Conservation (phyloP, 495 filamentous ascomycete species). For the Rhizodiscina lignyota region DNA sequence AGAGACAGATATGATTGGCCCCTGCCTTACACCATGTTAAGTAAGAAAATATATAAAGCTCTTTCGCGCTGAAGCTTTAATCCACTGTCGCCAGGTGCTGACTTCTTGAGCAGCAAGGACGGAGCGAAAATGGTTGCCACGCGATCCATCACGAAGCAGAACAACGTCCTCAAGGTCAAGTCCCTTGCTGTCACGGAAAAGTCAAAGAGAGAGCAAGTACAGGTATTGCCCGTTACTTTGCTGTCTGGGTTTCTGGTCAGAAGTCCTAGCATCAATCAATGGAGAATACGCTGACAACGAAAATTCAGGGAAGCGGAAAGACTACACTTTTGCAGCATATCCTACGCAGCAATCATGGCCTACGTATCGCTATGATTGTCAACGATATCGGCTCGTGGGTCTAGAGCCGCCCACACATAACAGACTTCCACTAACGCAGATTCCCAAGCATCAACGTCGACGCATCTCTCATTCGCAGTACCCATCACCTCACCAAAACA, state of each 20-base stretch:
- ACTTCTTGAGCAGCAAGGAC: slow-evolving; percentile 1
- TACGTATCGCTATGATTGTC: too few relatives aligned
- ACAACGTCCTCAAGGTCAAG: slow-evolving; percentile 1
- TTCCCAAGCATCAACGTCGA: slow-evolving; percentile 45
- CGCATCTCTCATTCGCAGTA: slow-evolving; percentile 30
- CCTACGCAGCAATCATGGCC: too few relatives aligned
- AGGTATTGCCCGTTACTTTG: slow-evolving; percentile 26
- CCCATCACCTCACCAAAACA: slow-evolving; percentile 31
- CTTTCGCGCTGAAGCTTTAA: neutral
- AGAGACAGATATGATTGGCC: too few relatives aligned
- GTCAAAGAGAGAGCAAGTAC: slow-evolving; percentile 1
- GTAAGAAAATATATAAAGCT: slow-evolving; percentile 1
- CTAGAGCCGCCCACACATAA: too few relatives aligned
- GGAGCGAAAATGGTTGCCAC: neutral
- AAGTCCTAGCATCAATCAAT: neutral
- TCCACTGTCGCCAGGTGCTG: too few relatives aligned
- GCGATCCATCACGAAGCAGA: neutral
- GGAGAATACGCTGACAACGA: neutral
- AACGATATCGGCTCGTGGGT: too few relatives aligned
- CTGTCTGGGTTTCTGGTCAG: slow-evolving; percentile 31
- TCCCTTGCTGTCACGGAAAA: slow-evolving; percentile 1
- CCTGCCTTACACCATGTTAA: too few relatives aligned
- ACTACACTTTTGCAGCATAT: too few relatives aligned
- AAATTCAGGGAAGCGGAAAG: slow-evolving; percentile 30
- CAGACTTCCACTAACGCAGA: too few relatives aligned